Evolutionary conservation across 2,329 filamentous ascomycete genomes (phyloP), one percentile per base, ranked within the genome.

Genomic region (Colletotrichum simmondsii): DNA sequence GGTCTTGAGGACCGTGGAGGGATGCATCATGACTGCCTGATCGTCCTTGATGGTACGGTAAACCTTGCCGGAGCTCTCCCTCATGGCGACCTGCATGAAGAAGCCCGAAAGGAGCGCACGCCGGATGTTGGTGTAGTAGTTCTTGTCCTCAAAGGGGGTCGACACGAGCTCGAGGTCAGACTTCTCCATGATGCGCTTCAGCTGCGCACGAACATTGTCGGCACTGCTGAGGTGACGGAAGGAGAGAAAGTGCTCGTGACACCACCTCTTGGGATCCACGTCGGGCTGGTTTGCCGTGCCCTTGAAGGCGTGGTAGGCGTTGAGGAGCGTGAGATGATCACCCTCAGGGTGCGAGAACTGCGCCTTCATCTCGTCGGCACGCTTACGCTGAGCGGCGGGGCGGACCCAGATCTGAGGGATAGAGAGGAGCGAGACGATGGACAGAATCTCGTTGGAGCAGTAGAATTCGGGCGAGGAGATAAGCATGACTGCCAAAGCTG

Each of bases 61-160:
- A 54, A 94, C 91, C 88, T 98, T 98, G 80, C 94, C 94, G 35
- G 90, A 92, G 64, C 90, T 91, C 80, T 98, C 95, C 81, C 93
- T 95, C 91, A 97, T 98, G 72, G 97, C 97, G 26, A 98, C 94
- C 82, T 99, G 97, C 97, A 99, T 99, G 88, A 99, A 99, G 89
- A 99, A 99, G 42, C 97, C 97, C 1, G 95, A 90, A 14, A 98
- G 93, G 16, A 99, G 89, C 10, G 97, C 96, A 49, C 95, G 92
- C 57, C 96, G 94, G 79, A 99, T 99, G 83, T 99, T 99, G 82
- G 92, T 95, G 84, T 98, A 99, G 87, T 99, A 99, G 80, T 97
- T 94, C 87, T 97, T 98, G 85, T 98, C 92, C 78, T 95, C 93
- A 80, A 98, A 98, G 0, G 93, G 90, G 0, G 96, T 98, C 65